Conservation (phyloP, 2,329 filamentous ascomycete species). For the Exophiala lecanii-corni region DNA sequence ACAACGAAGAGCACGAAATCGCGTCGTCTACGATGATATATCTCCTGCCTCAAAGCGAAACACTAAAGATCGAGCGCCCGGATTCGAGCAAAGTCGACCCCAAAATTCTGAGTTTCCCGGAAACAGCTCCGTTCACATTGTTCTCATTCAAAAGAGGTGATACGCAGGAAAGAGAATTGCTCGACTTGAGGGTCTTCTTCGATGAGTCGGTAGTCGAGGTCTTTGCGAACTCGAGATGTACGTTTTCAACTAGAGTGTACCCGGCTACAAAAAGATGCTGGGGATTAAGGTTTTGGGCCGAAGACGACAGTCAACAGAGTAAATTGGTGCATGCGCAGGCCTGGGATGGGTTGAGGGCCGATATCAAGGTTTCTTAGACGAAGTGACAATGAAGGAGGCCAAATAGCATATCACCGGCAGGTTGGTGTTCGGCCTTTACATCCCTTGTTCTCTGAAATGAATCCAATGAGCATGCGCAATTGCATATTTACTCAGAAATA, state of each 20-base stretch:
- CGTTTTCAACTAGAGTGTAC: conserved; percentile 39
- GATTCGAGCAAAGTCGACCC: conserved; percentile 24
- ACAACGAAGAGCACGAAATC: conserved; percentile 29
- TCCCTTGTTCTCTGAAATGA: no score
- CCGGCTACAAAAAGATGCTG: conserved; percentile 12
- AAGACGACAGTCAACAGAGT: conserved; percentile 11
- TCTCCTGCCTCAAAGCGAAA: conserved; percentile 38
- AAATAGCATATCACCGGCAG: no score
- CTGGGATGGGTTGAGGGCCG: conserved; percentile 18
- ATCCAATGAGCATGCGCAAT: neutral
- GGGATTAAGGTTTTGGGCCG: conserved; percentile 18
- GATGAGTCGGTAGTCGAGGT: conserved; percentile 44
- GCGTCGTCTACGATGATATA: conserved; percentile 30
- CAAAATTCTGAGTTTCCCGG: conserved; percentile 28
- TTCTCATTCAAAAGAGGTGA: conserved; percentile 33
- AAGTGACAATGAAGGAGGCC: no score
- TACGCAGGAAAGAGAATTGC: conserved; percentile 31
- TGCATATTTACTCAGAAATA: no score
- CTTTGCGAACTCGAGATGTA: conserved; percentile 43
- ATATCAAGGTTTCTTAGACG: conserved; percentile 5
- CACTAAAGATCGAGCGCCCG: conserved; percentile 38
- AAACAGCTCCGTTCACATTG: conserved; percentile 44
- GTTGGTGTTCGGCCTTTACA: neutral
- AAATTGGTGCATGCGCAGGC: conserved; percentile 12
- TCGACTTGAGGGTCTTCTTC: conserved; percentile 40